Conservation (phyloP, 2,329 filamentous ascomycete genomes). For the Xylaria sp. region DNA sequence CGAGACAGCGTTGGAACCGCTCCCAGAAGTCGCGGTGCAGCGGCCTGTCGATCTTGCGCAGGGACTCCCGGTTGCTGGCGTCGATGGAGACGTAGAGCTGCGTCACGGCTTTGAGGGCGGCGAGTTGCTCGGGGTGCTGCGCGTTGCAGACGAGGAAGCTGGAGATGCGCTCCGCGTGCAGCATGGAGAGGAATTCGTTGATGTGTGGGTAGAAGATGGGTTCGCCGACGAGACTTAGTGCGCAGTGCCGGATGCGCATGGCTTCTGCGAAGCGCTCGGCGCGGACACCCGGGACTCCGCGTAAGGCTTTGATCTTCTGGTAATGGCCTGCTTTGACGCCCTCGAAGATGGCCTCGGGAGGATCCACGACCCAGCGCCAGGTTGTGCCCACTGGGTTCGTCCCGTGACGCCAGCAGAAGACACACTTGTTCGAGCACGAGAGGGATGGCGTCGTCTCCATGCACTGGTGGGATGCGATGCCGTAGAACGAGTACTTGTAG, state of each 20-base stretch:
- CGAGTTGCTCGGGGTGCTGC: conserved; percentile 92
- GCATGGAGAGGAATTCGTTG: conserved; percentile 86
- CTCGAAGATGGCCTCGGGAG: conserved; percentile 87
- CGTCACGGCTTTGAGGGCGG: conserved; percentile 83
- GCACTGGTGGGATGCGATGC: conserved; percentile 94
- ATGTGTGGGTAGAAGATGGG: conserved; percentile 99
- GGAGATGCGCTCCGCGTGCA: conserved; percentile 88
- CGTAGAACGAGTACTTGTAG: conserved; percentile 98
- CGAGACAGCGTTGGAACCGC: conserved; percentile 88
- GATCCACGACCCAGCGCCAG: conserved; percentile 96
- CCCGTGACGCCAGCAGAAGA: conserved; percentile 98
- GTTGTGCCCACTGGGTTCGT: conserved; percentile 97
- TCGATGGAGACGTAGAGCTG: conserved; percentile 98
- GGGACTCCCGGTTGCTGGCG: conserved; percentile 86
- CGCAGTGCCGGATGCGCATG: conserved; percentile 93
- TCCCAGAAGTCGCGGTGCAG: conserved; percentile 98
- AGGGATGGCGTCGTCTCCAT: conserved; percentile 98
- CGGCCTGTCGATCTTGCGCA: conserved; percentile 89
- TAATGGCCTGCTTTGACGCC: conserved; percentile 94
- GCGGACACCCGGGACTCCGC: conserved; percentile 90
- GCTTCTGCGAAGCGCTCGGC: conserved; percentile 93
- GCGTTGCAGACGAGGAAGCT: conserved; percentile 98
- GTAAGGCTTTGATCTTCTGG: conserved; percentile 97
- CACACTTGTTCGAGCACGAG: conserved; percentile 97
- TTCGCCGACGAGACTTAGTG: conserved; percentile 90